phyloP scores from a whole-genome alignment of 2,329 filamentous ascomycete genomes.

The Aspergillus phoenicis region DNA sequence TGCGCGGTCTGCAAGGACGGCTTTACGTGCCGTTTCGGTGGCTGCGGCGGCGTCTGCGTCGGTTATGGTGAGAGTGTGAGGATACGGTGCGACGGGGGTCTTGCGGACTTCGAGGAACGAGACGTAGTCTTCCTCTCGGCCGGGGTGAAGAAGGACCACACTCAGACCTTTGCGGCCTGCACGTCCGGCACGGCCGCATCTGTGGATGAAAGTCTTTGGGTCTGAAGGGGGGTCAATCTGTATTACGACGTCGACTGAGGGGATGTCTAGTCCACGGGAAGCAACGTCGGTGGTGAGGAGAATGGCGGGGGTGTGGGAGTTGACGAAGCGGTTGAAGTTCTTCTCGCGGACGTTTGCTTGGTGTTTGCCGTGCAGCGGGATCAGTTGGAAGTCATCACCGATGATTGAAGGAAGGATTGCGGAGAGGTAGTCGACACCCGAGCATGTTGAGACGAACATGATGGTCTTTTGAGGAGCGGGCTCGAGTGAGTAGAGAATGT shows the following conservation, averaged over 20 bases:
- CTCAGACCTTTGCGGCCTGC: constrained; percentile 74
- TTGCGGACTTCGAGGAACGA: constrained; percentile 83
- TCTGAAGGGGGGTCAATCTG: constrained; percentile 85
- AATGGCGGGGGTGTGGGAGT: constrained; percentile 72
- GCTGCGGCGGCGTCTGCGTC: constrained; percentile 62
- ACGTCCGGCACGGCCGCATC: constrained; percentile 65
- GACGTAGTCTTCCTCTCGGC: constrained; percentile 86
- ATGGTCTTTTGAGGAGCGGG: constrained; percentile 81
- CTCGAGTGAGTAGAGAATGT: constrained; percentile 70
- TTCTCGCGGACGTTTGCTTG: constrained; percentile 82
- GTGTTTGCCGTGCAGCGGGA: constrained; percentile 90
- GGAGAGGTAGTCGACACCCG: constrained; percentile 91
- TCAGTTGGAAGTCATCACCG: constrained; percentile 66
- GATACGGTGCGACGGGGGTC: constrained; percentile 73
- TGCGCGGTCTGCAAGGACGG: constrained; percentile 61
- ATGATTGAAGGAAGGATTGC: constrained; percentile 75
- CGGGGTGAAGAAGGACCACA: constrained; percentile 81
- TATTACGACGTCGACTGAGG: constrained; percentile 85
- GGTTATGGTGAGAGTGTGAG: constrained; percentile 60
- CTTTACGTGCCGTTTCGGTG: constrained; percentile 63
- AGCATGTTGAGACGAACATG: constrained; percentile 90
- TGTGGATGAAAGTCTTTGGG: constrained; percentile 77
- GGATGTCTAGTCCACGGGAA: constrained; percentile 86
- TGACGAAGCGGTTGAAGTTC: constrained; percentile 81
- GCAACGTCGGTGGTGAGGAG: constrained; percentile 92